Conservation (phyloP, 495 filamentous ascomycete genomes). For the Aspergillus carlsbadensis region DNA sequence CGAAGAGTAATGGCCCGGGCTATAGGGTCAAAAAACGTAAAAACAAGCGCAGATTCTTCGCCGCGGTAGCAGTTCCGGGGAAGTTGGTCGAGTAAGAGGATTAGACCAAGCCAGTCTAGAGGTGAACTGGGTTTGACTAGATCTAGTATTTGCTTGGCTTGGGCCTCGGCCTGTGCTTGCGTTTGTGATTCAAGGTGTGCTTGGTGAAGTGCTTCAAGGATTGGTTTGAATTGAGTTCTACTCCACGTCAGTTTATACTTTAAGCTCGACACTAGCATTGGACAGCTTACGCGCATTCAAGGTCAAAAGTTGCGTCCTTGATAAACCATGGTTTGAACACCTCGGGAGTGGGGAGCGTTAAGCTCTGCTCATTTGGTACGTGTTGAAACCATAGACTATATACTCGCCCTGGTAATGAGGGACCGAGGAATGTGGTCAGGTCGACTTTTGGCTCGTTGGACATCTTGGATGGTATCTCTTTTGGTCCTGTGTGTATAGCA, state of each 20-base stretch:
- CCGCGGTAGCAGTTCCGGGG: slow-evolving; percentile 36
- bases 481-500: neutral
- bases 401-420: neutral
- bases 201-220: slow-evolving; percentile 23
- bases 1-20: slow-evolving; percentile 23
- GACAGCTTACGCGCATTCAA: slow-evolving; percentile 28
- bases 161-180: slow-evolving; percentile 14
- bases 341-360: neutral
- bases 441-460: slow-evolving; percentile 5
- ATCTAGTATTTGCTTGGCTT: slow-evolving; percentile 21
- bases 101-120: slow-evolving; percentile 25
- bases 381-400: slow-evolving; percentile 13
- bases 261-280: neutral
- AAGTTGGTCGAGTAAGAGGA: slow-evolving; percentile 32
- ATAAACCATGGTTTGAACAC: slow-evolving; percentile 22
- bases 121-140: slow-evolving; percentile 19
- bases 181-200: neutral
- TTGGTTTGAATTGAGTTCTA: slow-evolving; percentile 26
- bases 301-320: slow-evolving; percentile 26
- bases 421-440: neutral
- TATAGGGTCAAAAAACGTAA: slow-evolving; percentile 30
- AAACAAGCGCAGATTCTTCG: slow-evolving; percentile 27
- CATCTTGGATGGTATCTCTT: neutral
- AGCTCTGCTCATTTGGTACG: neutral
- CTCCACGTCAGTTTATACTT: neutral